Base-by-base conservation (phyloP, 768 basidiomycete genomes). In the Amanita pseudoporphyria region DNA sequence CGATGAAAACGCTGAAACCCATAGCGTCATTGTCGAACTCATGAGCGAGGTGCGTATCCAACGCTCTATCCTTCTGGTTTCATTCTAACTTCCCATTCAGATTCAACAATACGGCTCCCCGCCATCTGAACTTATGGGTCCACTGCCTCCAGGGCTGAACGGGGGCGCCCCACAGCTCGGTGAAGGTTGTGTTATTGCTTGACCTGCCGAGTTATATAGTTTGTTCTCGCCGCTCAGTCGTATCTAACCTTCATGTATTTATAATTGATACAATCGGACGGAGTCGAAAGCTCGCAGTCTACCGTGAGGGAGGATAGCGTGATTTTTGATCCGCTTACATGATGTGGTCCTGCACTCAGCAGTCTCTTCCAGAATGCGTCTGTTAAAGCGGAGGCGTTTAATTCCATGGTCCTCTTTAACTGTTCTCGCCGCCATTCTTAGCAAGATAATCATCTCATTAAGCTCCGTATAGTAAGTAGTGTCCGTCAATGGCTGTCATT, bases 71-170 rank as follows among this genome's bases (percentile, higher is more conserved):
- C 2, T 5, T 26, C 43, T 1, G n/a, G 10, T 10, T 38, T 13
- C 14, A 18, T 31, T 31, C 24, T 32, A n/a, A 40, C 9, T 13
- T 22, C 16, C 38, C 12, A 39, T 31, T 2, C 18, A 89, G 86
- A 81, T 93, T 74, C 89, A 93, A 72, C 68, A 71, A 3, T 73
- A 79, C 49, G 89, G 90, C 5, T 76, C 83, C 3, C 90, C 88
- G 0, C 90, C 90, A 2, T 59, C 76, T 16, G 87, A 88, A 57
- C 74, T 92, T 44, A 90, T 92, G 85, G 90, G 88, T 1, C 77
- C 81, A 0, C 69, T 92, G 42, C 90, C 90, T 0, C 76, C 85
- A 2, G 87, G 84, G 26, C 13, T 42, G 19, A n/a, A 64, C 79
- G 54, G 82, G 21, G 79, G 77, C 0, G 40, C 69, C 1, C 57